Conservation (phyloP, 1,284 basidiomycete species). For the Heterobasidion annosum region DNA sequence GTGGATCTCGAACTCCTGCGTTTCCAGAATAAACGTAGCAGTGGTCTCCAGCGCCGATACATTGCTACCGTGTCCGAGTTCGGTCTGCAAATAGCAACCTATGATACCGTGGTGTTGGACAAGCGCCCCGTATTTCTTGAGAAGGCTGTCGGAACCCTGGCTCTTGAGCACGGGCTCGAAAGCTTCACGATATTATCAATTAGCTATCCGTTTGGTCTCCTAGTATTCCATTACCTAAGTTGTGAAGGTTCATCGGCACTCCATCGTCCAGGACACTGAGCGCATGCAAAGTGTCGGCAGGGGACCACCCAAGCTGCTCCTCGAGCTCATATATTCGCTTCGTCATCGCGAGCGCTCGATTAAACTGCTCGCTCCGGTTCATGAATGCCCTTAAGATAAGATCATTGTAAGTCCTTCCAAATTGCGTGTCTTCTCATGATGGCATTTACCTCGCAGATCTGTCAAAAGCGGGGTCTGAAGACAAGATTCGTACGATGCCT, state of each 20-base stretch:
- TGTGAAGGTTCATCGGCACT: conserved; percentile 45
- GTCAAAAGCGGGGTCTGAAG: conserved; percentile 54
- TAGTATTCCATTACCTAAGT: conserved; percentile 25
- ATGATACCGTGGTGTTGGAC: conserved; percentile 50
- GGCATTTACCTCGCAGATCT: conserved; percentile 43
- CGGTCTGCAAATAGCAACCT: conserved; percentile 68
- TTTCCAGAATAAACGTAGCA: conserved; percentile 64
- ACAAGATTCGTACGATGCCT: conserved; percentile 39
- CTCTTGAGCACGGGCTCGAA: conserved; percentile 60
- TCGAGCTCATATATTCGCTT: conserved; percentile 50
- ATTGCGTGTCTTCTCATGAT: background rate
- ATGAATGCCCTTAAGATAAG: conserved; percentile 34
- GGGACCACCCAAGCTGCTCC: conserved; percentile 42
- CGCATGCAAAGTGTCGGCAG: conserved; percentile 35
- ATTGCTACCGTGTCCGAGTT: conserved; percentile 73
- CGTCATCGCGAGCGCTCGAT: conserved; percentile 38
- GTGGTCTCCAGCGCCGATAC: conserved; percentile 68
- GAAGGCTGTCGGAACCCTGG: conserved; percentile 44
- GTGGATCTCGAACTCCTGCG: conserved; percentile 67
- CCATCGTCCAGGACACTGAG: conserved; percentile 39
- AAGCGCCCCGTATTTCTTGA: conserved; percentile 39
- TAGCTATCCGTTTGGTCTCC: background rate
- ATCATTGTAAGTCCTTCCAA: background rate
- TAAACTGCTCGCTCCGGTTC: conserved; percentile 40
- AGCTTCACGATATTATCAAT: conserved; percentile 24